phyloP scores from a whole-genome alignment of 768 basidiomycete genomes.

The Tylopilus vinaceipallidus region DNA sequence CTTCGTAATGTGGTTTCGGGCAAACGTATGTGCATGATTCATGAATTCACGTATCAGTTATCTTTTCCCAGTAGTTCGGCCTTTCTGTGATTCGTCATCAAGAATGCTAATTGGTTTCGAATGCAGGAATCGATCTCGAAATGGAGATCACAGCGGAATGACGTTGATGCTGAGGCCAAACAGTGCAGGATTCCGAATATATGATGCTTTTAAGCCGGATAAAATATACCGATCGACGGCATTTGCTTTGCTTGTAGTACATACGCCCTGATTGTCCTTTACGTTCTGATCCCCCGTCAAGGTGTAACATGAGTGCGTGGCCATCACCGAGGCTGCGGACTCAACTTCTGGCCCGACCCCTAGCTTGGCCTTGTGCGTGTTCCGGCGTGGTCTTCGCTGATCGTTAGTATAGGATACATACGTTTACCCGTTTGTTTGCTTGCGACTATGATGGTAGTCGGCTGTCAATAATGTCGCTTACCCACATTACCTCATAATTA shows the following conservation, averaged over 20 bases:
- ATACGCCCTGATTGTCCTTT: not conserved
- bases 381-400: not conserved
- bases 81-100: not conserved
- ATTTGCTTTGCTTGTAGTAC: not conserved
- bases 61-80: too few species aligned
- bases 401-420: not conserved
- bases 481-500: too few species aligned
- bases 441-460: too few species aligned
- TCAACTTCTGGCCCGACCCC: not conserved
- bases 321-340: not conserved
- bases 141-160: not conserved
- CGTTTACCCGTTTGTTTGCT: too few species aligned
- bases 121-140: not conserved
- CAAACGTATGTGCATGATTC: not conserved
- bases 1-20: not conserved
- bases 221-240: not conserved
- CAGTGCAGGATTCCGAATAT: too few species aligned
- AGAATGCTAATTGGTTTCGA: not conserved
- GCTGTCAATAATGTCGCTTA: too few species aligned
- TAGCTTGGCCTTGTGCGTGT: not conserved
- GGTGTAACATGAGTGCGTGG: not conserved
- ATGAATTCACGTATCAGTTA: not conserved
- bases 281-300: not conserved
- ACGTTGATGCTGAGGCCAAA: too few species aligned
- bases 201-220: not conserved